phyloP scores from a whole-genome alignment of 108 stramenopile genomes.

The Cyclotella baltica region DNA sequence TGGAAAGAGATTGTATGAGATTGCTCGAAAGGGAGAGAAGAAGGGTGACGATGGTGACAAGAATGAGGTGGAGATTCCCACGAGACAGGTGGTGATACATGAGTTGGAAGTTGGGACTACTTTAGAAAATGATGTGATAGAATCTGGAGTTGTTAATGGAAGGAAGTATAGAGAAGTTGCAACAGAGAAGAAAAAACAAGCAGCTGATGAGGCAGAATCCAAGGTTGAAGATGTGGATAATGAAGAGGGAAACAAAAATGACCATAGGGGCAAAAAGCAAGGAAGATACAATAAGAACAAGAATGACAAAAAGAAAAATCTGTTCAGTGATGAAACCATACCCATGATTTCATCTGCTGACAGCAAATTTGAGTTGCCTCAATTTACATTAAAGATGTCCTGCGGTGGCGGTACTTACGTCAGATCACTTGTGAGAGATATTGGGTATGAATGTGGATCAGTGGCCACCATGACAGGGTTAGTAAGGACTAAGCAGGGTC shows the following conservation, averaged over 20 bases:
- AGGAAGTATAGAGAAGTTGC: conserved; percentile 35
- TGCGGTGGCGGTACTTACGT: conserved; percentile 95
- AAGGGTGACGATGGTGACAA: conserved; percentile 4
- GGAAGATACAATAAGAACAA: conserved; percentile 21
- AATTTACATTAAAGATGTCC: conserved; percentile 77
- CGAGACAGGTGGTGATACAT: conserved; percentile 61
- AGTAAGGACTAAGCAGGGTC: conserved; percentile 88
- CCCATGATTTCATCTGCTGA: conserved; percentile 18
- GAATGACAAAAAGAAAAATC: conserved; percentile 6
- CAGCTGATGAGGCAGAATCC: conserved; percentile 10
- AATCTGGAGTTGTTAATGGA: conserved; percentile 47
- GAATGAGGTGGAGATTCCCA: conserved; percentile 38
- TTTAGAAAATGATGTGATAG: conserved; percentile 22
- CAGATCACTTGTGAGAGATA: conserved; percentile 86
- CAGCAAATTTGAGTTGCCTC: conserved; percentile 51
- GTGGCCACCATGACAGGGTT: conserved; percentile 89
- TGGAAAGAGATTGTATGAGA: conserved; percentile 85
- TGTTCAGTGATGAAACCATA: conserved; percentile 37
- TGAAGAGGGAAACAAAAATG: neutral
- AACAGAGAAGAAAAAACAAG: conserved; percentile 11
- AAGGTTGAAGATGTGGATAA: neutral
- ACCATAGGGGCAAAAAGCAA: conserved; percentile 23
- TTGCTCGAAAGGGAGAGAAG: conserved; percentile 67
- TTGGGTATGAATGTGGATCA: conserved; percentile 75
- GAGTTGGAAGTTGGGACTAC: conserved; percentile 32